Percentiles rank a stretch among this genome's conserved stretches.
Conservation (phyloP, 495 filamentous ascomycete species). For the Podospora appendiculata region DNA sequence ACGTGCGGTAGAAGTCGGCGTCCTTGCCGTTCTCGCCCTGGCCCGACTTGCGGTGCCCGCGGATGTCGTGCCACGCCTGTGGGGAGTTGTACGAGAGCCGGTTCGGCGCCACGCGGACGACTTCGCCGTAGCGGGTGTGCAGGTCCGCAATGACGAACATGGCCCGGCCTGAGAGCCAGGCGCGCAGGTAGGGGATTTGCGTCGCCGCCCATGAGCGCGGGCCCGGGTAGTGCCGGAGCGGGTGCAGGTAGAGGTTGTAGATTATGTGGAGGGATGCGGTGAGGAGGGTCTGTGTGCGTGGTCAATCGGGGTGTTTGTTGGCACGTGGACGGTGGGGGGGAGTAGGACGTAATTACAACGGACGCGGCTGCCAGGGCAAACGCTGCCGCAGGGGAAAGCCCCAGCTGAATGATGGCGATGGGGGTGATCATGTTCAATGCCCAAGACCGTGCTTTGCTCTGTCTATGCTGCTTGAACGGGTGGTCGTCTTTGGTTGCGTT, state of each 20-base stretch:
- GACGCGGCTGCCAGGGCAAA: too few species aligned
- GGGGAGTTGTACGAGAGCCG: constrained; percentile 48
- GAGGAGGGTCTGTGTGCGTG: not conserved
- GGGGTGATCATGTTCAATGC: too few species aligned
- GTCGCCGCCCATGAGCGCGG: constrained; percentile 36
- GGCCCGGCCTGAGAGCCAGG: constrained; percentile 11
- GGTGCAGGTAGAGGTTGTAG: constrained; percentile 48
- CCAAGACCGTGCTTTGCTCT: too few species aligned
- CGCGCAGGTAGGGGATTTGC: constrained; percentile 23
- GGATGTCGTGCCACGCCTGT: constrained; percentile 51
- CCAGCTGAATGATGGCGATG: too few species aligned
- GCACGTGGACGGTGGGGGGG: too few species aligned
- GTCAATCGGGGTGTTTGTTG: too few species aligned
- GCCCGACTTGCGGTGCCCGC: constrained; percentile 32
- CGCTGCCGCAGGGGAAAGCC: too few species aligned
- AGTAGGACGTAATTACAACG: too few species aligned
- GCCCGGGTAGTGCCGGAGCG: constrained; percentile 43
- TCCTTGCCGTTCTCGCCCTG: constrained; percentile 29
- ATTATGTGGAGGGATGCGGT: constrained; percentile 3
- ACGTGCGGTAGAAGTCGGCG: constrained; percentile 16
- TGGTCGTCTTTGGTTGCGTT: too few species aligned
- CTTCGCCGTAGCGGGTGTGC: constrained; percentile 43
- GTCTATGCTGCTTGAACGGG: too few species aligned
- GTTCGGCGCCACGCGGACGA: constrained; percentile 49
- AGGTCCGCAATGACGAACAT: constrained; percentile 15